Evolutionary conservation across 768 basidiomycete species (phyloP).

Genomic region (Rubroboletus satanas): DNA sequence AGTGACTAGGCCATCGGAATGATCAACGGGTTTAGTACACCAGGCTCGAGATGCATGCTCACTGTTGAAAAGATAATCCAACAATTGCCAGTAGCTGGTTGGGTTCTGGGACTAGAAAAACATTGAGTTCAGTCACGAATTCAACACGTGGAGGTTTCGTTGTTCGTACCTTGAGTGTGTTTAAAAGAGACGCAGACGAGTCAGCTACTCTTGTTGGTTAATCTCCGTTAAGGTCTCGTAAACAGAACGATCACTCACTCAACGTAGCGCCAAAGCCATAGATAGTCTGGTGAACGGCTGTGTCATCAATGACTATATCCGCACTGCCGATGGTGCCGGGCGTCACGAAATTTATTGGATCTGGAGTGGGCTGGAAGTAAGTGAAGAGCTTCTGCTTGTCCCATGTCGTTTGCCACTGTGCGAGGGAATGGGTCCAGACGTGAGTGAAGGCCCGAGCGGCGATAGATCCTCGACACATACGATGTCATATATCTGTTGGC

Average conservation of each 20-base stretch:
- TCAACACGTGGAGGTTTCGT: background rate
- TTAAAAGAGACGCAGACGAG: constrained; percentile 59
- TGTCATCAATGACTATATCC: constrained; percentile 60
- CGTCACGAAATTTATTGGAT: constrained; percentile 30
- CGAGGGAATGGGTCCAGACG: background rate
- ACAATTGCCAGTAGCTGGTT: constrained; percentile 53
- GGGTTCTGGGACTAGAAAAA: constrained; percentile 44
- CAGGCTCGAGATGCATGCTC: background rate
- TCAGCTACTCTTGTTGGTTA: constrained; percentile 47
- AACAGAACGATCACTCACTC: constrained; percentile 38
- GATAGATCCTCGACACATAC: constrained; percentile 30
- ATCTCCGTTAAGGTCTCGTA: background rate
- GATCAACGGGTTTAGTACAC: background rate
- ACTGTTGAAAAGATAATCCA: constrained; percentile 56
- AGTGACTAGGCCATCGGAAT: constrained; percentile 35
- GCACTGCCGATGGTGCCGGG: constrained; percentile 56
- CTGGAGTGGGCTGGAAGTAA: constrained; percentile 28
- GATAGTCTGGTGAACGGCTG: constrained; percentile 53
- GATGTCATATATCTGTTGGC: constrained; percentile 54
- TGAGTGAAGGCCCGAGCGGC: background rate
- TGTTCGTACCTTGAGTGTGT: constrained; percentile 55
- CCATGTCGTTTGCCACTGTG: constrained; percentile 55
- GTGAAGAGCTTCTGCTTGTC: constrained; percentile 29
- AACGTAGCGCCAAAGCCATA: constrained; percentile 64
- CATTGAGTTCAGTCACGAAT: constrained; percentile 2